These are phyloP conservation scores for Spathaspora boniae DNA, from an alignment of 805 yeast genomes.

Conservation along the genomic window DNA sequence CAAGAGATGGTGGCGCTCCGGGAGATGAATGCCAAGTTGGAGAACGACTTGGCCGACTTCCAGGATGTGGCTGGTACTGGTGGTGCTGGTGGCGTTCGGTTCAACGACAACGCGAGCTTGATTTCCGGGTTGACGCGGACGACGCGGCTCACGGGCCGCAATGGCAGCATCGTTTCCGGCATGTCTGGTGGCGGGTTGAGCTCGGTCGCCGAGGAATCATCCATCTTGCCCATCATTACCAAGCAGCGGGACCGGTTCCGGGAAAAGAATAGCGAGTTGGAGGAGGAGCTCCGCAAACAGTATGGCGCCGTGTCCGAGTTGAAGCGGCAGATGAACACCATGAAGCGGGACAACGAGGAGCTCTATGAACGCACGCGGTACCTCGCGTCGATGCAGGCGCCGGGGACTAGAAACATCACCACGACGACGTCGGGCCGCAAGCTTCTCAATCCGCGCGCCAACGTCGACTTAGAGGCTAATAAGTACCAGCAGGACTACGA, in stretches of 20 bases:
- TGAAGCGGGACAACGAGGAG: constrained; percentile 73
- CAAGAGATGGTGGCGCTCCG: constrained; percentile 41
- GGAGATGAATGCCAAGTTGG: constrained; percentile 58
- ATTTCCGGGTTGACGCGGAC: constrained; percentile 49
- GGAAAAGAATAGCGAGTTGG: constrained; percentile 76
- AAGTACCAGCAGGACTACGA: constrained; percentile 65
- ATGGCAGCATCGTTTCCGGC: constrained; percentile 15
- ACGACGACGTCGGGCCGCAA: constrained; percentile 12
- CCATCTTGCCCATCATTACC: constrained; percentile 80
- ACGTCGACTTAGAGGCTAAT: constrained; percentile 51
- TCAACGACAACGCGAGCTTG: constrained; percentile 63
- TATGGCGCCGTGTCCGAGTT: constrained; percentile 53
- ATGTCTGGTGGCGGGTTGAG: constrained; percentile 20
- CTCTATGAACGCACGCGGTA: constrained; percentile 76
- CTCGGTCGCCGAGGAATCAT: constrained; percentile 19
- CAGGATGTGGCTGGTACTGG: constrained; percentile 32
- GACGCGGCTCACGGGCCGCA: constrained; percentile 21
- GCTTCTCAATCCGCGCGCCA: constrained; percentile 29
- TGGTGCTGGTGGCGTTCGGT: constrained; percentile 30
- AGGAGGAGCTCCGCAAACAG: constrained; percentile 69
- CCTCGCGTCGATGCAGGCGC: constrained; percentile 45
- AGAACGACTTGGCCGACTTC: constrained; percentile 64
- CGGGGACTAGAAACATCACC: constrained; percentile 10
- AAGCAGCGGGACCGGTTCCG: constrained; percentile 95
- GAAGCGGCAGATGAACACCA: constrained; percentile 56